Conservation (phyloP, 257 asterid species). For the Hygrophila difformis region DNA sequence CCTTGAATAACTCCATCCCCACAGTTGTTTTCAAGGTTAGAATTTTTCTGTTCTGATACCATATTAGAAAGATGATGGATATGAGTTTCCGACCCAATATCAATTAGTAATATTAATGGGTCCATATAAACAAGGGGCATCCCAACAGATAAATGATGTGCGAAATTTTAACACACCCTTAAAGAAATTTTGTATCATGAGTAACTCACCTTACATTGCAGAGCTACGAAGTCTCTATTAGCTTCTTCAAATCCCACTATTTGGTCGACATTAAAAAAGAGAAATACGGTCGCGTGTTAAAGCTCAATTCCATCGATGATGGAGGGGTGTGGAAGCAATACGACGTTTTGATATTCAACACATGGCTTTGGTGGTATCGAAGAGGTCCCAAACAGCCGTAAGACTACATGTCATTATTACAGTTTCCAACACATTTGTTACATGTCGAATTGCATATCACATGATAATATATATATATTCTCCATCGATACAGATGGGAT, state of each 20-base stretch:
- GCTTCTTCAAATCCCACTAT: conserved; percentile 22
- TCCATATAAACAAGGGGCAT: no score
- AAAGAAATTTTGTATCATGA: no score
- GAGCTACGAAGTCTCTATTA: conserved; percentile 27
- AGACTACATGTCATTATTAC: no score
- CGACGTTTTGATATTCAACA: conserved; percentile 38
- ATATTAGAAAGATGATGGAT: no score
- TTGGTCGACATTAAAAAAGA: conserved; percentile 32
- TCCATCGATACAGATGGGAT: conserved; percentile 49
- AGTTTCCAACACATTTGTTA: no score
- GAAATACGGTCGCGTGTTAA: conserved; percentile 27
- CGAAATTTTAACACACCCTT: no score
- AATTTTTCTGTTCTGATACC: no score
- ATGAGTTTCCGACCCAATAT: no score
- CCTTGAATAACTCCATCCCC: conserved; percentile 1
- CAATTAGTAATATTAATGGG: no score
- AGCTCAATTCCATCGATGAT: conserved; percentile 23
- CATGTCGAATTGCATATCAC: no score
- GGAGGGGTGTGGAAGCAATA: conserved; percentile 34
- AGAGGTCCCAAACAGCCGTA: conserved; percentile 55
- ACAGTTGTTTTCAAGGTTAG: conserved; percentile 37
- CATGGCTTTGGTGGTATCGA: conserved; percentile 44
- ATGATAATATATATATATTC: no score
- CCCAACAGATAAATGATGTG: no score
- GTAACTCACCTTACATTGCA: conserved; percentile 6